phyloP scores from a whole-genome alignment of 345 rosid species.

The Corchorus olitorius region DNA sequence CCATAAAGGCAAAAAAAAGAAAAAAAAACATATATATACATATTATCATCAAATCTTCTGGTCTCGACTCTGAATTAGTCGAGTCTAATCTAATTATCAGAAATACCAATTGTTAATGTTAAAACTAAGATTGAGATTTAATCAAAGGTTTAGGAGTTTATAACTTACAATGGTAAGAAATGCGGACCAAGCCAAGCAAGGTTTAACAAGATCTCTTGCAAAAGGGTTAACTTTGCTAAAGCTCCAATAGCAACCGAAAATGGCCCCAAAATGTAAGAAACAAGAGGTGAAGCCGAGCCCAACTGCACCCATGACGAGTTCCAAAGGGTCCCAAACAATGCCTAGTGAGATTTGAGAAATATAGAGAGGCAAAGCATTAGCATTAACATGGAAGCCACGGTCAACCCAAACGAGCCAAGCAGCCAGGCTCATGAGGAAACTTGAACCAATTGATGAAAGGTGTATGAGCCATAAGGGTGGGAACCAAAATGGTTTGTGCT shows the following conservation, averaged over 20 bases:
- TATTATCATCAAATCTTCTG: no score
- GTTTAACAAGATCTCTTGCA: slow-evolving; percentile 18
- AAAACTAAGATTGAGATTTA: no score
- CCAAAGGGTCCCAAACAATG: slow-evolving; percentile 18
- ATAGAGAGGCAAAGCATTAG: slow-evolving; percentile 12
- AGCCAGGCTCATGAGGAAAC: slow-evolving; percentile 16
- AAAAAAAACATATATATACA: no score
- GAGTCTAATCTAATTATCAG: no score
- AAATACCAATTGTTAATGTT: no score
- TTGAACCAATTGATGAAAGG: not conserved
- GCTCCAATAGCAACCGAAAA: not conserved
- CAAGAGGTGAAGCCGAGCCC: slow-evolving; percentile 1
- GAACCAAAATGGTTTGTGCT: slow-evolving; percentile 18
- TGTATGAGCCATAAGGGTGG: slow-evolving; percentile 21
- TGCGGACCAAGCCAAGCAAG: slow-evolving; percentile 19
- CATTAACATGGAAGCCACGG: not conserved
- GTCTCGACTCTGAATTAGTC: no score
- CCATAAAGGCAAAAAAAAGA: no score
- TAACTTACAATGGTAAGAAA: slow-evolving; percentile 12
- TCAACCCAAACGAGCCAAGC: slow-evolving; percentile 17
- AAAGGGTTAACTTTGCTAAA: slow-evolving; percentile 9
- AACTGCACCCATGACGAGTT: slow-evolving; percentile 4
- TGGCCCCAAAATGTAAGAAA: slow-evolving; percentile 3
- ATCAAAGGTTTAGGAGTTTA: not conserved
- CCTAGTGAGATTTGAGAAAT: slow-evolving; percentile 18